Evolutionary conservation across 2,329 filamentous ascomycete species (phyloP).

Genomic region (Chaetomium sp.): DNA sequence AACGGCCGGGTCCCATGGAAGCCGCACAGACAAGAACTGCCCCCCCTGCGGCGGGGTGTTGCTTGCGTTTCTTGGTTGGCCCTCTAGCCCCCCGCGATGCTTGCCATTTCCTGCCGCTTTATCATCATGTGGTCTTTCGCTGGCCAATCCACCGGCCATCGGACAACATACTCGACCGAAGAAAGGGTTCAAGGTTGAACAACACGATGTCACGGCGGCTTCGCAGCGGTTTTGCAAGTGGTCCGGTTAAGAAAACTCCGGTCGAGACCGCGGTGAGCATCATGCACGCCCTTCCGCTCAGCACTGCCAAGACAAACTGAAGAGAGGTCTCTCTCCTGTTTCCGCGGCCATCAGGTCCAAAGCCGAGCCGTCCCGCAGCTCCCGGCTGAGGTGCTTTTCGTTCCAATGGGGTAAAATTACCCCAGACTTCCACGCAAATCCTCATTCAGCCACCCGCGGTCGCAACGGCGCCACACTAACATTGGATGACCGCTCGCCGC

Average conservation of each 20-base stretch:
- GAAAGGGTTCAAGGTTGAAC: constrained; percentile 9
- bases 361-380: constrained; percentile 34
- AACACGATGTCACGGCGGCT: constrained; percentile 27
- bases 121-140: constrained; percentile 28
- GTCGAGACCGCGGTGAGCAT: background rate
- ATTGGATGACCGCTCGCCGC: constrained; percentile 31
- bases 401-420: constrained; percentile 6
- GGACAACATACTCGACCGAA: background rate
- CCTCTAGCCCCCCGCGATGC: constrained; percentile 12
- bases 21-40: background rate
- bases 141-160: constrained; percentile 9
- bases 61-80: background rate
- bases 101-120: constrained; percentile 33
- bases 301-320: background rate
- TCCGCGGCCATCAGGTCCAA: constrained; percentile 13
- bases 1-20: constrained; percentile 14
- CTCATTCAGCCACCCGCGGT: constrained; percentile 17
- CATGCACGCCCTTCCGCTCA: constrained; percentile 11
- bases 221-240: background rate
- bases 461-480: constrained; percentile 3
- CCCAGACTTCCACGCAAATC: constrained; percentile 16
- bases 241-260: constrained; percentile 6
- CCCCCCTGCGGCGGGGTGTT: background rate
- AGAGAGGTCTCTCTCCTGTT: background rate
- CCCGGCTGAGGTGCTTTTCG: background rate